Conservation (phyloP, 371 early-diverging fungal species). For the Thermomucor indicae-seudaticae region DNA sequence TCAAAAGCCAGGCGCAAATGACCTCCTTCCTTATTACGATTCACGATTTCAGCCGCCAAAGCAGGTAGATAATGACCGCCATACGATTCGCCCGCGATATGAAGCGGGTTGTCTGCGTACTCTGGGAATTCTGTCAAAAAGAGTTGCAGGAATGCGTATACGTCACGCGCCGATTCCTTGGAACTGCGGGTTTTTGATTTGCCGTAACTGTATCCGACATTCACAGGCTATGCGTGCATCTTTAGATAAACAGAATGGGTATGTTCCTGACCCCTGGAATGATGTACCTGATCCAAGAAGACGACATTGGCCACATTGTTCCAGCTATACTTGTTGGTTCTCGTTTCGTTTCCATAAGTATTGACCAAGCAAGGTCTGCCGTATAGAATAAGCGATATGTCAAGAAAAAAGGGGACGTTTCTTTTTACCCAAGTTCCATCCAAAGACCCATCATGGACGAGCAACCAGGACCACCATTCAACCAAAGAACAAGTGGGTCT, state of each 20-base stretch:
- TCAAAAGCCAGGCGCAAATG: slow-evolving; percentile 24
- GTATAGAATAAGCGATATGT: neutral
- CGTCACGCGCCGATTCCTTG: slow-evolving; percentile 47
- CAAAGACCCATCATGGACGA: slow-evolving; percentile 72
- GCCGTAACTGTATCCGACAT: slow-evolving; percentile 75
- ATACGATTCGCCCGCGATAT: slow-evolving; percentile 67
- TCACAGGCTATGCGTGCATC: slow-evolving; percentile 50
- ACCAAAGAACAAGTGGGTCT: slow-evolving; percentile 76
- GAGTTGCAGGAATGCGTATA: slow-evolving; percentile 62
- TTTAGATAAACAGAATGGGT: neutral
- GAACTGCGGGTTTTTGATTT: slow-evolving; percentile 48
- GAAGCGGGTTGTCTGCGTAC: slow-evolving; percentile 28
- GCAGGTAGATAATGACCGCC: slow-evolving; percentile 75
- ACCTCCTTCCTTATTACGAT: slow-evolving; percentile 44
- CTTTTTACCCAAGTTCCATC: slow-evolving; percentile 66
- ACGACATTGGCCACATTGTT: slow-evolving; percentile 77
- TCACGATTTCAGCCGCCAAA: slow-evolving; percentile 58
- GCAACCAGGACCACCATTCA: slow-evolving; percentile 82
- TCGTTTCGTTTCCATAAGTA: slow-evolving; percentile 53
- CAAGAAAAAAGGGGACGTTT: neutral
- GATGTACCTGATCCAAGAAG: slow-evolving; percentile 70
- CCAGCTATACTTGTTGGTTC: slow-evolving; percentile 65
- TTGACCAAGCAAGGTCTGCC: slow-evolving; percentile 58
- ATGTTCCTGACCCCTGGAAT: neutral
- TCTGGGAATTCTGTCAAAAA: slow-evolving; percentile 64